Conservation (phyloP, 2,329 filamentous ascomycete genomes). For the Biscogniauxia sp. region DNA sequence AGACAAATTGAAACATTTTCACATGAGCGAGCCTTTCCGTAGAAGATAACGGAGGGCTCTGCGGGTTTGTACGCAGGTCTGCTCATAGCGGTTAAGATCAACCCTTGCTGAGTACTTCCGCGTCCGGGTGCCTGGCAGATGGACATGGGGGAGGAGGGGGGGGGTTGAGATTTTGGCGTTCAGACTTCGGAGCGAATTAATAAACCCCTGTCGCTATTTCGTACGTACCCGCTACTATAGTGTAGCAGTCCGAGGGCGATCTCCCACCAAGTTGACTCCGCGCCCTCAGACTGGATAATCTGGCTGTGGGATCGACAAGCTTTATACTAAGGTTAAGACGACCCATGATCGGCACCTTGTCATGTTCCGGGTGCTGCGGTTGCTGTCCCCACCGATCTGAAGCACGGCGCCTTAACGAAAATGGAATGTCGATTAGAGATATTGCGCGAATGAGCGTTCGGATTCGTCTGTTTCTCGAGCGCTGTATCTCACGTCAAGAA, state of each 20-base stretch:
- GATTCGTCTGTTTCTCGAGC: neutral
- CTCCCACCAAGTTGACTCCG: slow-evolving; percentile 6
- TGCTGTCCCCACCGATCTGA: slow-evolving; percentile 10
- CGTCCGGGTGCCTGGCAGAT: slow-evolving; percentile 22
- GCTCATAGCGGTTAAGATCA: slow-evolving; percentile 23
- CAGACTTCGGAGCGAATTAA: slow-evolving; percentile 13
- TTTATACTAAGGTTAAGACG: neutral
- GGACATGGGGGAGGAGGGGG: neutral
- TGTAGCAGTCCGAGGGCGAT: slow-evolving; percentile 4
- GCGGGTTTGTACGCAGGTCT: slow-evolving; percentile 11
- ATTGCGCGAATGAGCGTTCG: slow-evolving; percentile 6
- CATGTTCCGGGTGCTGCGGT: slow-evolving; percentile 15
- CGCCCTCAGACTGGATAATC: neutral
- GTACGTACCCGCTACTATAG: slow-evolving; percentile 8
- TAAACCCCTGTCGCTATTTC: slow-evolving; percentile 10
- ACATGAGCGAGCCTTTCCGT: slow-evolving; percentile 11
- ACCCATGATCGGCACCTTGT: slow-evolving; percentile 20
- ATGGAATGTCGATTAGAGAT: slow-evolving; percentile 16
- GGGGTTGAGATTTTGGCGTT: neutral
- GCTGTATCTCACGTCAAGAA: neutral
- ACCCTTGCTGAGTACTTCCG: slow-evolving; percentile 21
- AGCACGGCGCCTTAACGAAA: slow-evolving; percentile 16
- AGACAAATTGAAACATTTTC: neutral
- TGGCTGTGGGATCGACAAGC: slow-evolving; percentile 1
- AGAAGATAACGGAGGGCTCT: slow-evolving; percentile 21